Evolutionary conservation across 257 asterid species (phyloP).

Genomic region (Rauvolfia tetraphylla): DNA sequence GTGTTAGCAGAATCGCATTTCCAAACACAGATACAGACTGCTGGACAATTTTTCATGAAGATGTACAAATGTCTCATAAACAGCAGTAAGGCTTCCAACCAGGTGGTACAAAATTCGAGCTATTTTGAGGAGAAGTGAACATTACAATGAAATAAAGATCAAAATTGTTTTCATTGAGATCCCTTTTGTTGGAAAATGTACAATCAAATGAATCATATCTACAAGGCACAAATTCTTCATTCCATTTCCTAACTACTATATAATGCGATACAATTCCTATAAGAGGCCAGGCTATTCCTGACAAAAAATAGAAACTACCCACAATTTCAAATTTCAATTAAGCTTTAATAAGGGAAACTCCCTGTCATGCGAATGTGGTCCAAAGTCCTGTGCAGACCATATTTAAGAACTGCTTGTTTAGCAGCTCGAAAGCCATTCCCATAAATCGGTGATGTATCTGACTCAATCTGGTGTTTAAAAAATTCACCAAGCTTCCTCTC

Average conservation of each 20-base stretch:
- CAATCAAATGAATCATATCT: slow-evolving; percentile 16
- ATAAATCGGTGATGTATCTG: slow-evolving; percentile 75
- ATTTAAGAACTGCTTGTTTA: slow-evolving; percentile 61
- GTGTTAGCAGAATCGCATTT: not conserved
- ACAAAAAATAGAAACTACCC: slow-evolving; percentile 15
- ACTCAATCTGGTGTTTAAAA: slow-evolving; percentile 84
- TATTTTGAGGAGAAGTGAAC: not conserved
- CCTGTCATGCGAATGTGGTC: slow-evolving; percentile 76
- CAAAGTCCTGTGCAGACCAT: slow-evolving; percentile 69
- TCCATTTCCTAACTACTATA: not conserved
- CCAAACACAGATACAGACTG: not conserved
- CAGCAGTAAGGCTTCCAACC: no score
- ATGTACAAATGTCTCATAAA: no score
- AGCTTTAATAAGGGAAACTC: slow-evolving; percentile 55
- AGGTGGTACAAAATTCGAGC: no score
- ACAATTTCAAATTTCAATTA: slow-evolving; percentile 6
- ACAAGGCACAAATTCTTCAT: slow-evolving; percentile 11
- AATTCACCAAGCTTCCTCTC: slow-evolving; percentile 78
- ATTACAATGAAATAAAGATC: not conserved
- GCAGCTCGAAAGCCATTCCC: slow-evolving; percentile 90
- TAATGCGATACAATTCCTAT: slow-evolving; percentile 2
- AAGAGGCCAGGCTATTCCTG: slow-evolving; percentile 19
- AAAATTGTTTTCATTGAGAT: slow-evolving; percentile 12
- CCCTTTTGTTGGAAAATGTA: slow-evolving; percentile 9
- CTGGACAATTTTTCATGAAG: not conserved